Conservation (phyloP, 2,329 filamentous ascomycete species). For the Botryotinia calthae region DNA sequence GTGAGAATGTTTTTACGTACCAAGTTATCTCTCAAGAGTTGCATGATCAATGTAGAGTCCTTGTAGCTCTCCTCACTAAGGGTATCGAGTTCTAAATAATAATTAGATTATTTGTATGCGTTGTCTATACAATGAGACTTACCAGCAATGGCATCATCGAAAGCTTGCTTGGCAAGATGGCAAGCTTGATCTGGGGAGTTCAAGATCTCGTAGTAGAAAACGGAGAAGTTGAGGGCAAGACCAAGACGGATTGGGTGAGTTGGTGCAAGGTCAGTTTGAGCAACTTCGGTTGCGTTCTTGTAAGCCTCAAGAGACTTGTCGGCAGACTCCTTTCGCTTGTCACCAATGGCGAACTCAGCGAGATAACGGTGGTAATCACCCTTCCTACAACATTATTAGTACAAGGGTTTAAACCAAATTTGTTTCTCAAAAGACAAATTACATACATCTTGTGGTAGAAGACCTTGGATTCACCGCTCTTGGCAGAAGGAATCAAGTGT, state of each 20-base stretch:
- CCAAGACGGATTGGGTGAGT: constrained; percentile 98
- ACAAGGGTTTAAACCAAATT: not conserved
- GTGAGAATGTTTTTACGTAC: constrained; percentile 22
- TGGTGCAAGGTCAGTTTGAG: constrained; percentile 93
- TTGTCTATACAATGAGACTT: constrained; percentile 37
- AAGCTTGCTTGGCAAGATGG: constrained; percentile 98
- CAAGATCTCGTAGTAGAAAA: constrained; percentile 99
- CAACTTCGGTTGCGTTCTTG: constrained; percentile 98
- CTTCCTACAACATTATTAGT: constrained; percentile 64
- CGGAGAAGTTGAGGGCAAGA: constrained; percentile 97
- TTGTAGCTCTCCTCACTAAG: constrained; percentile 98
- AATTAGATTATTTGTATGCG: constrained; percentile 19
- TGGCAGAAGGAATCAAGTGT: constrained; percentile 89
- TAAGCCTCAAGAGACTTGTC: constrained; percentile 95
- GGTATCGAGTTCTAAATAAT: constrained; percentile 74
- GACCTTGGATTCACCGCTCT: constrained; percentile 97
- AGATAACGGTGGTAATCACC: constrained; percentile 99
- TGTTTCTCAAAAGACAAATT: constrained; percentile 1
- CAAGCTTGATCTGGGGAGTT: constrained; percentile 97
- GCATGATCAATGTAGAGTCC: constrained; percentile 99
- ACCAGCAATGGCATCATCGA: constrained; percentile 97
- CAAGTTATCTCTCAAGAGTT: constrained; percentile 95
- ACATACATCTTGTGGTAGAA: constrained; percentile 99
- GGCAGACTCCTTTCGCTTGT: constrained; percentile 92
- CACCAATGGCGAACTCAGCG: constrained; percentile 90